Evolutionary conservation across 768 basidiomycete species (phyloP).

Genomic region (Cubamyces sp.): DNA sequence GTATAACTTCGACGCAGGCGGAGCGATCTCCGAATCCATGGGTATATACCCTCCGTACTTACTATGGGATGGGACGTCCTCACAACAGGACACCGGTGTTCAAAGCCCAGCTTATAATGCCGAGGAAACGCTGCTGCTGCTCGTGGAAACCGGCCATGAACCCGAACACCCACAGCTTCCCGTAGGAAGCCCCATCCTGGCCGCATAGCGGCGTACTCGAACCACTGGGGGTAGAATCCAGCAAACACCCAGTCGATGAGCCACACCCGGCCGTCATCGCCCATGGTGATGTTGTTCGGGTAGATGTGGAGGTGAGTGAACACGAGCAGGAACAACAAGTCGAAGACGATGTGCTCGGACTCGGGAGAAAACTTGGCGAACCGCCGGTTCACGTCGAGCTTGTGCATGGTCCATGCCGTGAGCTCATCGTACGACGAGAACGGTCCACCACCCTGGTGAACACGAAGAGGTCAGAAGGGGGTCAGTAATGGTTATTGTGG

Average conservation of each 20-base stretch:
- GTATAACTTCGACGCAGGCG: too few species aligned
- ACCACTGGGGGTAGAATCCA: constrained; percentile 21
- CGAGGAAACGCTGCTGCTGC: constrained; percentile 6
- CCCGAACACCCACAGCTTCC: constrained; percentile 1
- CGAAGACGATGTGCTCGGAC: constrained; percentile 9
- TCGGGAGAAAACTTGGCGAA: constrained; percentile 15
- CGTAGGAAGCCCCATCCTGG: not conserved
- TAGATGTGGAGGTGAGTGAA: constrained; percentile 8
- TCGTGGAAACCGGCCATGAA: constrained; percentile 14
- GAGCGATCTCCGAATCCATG: too few species aligned
- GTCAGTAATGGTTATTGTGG: too few species aligned
- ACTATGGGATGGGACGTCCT: too few species aligned
- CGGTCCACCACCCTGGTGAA: constrained; percentile 32
- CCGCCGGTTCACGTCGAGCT: constrained; percentile 16
- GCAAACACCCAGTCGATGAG: constrained; percentile 21
- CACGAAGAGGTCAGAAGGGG: not conserved
- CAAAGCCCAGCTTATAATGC: constrained; percentile 2
- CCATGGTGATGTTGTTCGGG: constrained; percentile 6
- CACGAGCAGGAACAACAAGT: constrained; percentile 17
- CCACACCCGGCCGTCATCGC: constrained; percentile 6
- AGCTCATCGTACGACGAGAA: constrained; percentile 35
- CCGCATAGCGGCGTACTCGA: constrained; percentile 10
- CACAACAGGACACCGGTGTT: constrained; percentile 6
- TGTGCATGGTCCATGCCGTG: constrained; percentile 30
- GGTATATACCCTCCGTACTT: too few species aligned